These are phyloP conservation scores for Teunomyces barrocoloradensis DNA, from an alignment of 805 yeast species.

Conservation along the genomic window DNA sequence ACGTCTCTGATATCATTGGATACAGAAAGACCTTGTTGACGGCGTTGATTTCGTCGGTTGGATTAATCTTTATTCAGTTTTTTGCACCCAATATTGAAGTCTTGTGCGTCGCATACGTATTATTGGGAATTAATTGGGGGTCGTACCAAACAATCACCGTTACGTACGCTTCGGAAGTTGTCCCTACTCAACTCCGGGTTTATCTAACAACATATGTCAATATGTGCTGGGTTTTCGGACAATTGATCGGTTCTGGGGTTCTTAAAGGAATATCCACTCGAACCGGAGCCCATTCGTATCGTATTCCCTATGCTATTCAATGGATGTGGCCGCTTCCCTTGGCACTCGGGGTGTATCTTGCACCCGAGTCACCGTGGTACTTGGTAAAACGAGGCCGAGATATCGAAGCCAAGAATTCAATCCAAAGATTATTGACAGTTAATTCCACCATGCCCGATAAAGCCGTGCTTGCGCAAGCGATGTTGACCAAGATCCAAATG, in stretches of 20 bases:
- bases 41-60: slow-evolving; percentile 26
- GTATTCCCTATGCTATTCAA: slow-evolving; percentile 42
- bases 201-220: slow-evolving; percentile 50
- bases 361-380: slow-evolving; percentile 52
- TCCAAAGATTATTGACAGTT: slow-evolving; percentile 34
- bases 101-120: slow-evolving; percentile 41
- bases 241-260: slow-evolving; percentile 53
- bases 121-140: slow-evolving; percentile 54
- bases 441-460: slow-evolving; percentile 32
- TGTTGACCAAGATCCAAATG: slow-evolving; percentile 45
- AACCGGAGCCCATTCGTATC: slow-evolving; percentile 39
- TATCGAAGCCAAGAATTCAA: slow-evolving; percentile 42
- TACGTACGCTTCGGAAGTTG: slow-evolving; percentile 55
- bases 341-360: slow-evolving; percentile 33
- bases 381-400: slow-evolving; percentile 32
- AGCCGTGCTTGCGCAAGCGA: slow-evolving; percentile 33
- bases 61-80: slow-evolving; percentile 46
- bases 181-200: slow-evolving; percentile 50
- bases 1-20: slow-evolving; percentile 45
- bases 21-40: slow-evolving; percentile 38
- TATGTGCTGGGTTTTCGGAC: slow-evolving; percentile 57
- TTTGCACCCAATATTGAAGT: slow-evolving; percentile 41
- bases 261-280: slow-evolving; percentile 31
- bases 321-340: slow-evolving; percentile 40
- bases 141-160: slow-evolving; percentile 50